Evolutionary conservation across 83 land plant genomes (phyloP).

Genomic region (Diphasiastrum complanatum): DNA sequence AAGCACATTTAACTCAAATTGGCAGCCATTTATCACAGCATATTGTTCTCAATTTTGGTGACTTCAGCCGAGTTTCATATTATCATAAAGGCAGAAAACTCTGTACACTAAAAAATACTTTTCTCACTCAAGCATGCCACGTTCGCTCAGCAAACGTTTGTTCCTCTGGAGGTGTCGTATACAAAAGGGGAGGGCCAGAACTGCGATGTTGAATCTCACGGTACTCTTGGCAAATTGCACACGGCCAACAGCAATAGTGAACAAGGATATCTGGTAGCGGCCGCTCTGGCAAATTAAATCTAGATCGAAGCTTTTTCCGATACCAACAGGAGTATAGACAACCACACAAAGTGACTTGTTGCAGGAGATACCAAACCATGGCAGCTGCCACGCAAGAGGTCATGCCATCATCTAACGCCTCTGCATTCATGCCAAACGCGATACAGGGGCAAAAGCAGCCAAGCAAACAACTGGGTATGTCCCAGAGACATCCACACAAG

Average conservation of each 20-base stretch:
- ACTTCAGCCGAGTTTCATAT: too few species aligned
- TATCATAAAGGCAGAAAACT: too few species aligned
- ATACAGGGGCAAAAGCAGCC: conserved; percentile 31
- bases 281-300: conserved; percentile 18
- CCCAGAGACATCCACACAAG: conserved; percentile 18
- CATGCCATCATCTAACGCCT: conserved; percentile 23
- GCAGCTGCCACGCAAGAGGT: conserved; percentile 27
- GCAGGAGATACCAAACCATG: conserved; percentile 25
- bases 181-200: too few species aligned
- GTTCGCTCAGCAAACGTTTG: too few species aligned
- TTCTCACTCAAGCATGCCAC: too few species aligned
- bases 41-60: too few species aligned
- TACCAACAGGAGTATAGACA: conserved; percentile 25
- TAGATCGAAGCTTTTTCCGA: conserved; percentile 19
- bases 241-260: conserved; percentile 28
- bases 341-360: conserved; percentile 24
- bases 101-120: too few species aligned
- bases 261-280: conserved; percentile 24
- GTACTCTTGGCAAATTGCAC: conserved; percentile 29
- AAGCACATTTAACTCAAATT: too few species aligned
- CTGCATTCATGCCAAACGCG: conserved; percentile 23
- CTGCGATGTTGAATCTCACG: too few species aligned
- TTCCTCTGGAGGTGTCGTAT: too few species aligned
- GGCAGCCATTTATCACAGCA: too few species aligned
- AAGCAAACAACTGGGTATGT: conserved; percentile 21